phyloP scores from a whole-genome alignment of 352 stramenopile genomes.

The Salisapilia sapeloensis region DNA sequence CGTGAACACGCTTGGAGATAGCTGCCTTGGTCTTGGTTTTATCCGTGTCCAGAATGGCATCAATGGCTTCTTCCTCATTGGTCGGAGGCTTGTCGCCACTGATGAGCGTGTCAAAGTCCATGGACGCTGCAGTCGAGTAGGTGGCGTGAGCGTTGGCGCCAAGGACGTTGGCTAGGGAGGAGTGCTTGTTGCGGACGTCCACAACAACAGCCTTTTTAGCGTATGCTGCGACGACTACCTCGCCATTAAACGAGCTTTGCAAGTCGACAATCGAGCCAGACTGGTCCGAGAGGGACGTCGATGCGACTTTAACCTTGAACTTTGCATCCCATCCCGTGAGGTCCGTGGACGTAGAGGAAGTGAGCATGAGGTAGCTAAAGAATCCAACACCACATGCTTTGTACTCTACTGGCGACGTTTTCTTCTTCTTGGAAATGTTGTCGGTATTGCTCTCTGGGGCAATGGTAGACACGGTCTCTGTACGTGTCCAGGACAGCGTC shows the following conservation, averaged over 20 bases:
- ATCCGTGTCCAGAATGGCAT: constrained; percentile 12
- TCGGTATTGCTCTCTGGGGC: constrained; percentile 35
- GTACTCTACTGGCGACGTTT: constrained; percentile 8
- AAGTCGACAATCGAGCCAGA: constrained; percentile 29
- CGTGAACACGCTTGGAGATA: constrained; percentile 14
- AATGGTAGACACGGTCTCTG: constrained; percentile 13
- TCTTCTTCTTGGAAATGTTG: constrained; percentile 19
- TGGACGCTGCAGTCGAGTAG: constrained; percentile 4
- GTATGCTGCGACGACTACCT: constrained; percentile 39
- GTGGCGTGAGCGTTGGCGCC: constrained; percentile 11
- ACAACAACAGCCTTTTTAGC: constrained; percentile 47
- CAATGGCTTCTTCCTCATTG: constrained; percentile 14
- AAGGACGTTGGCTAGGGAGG: constrained; percentile 49
- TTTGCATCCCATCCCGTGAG: constrained; percentile 54
- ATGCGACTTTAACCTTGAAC: constrained; percentile 48
- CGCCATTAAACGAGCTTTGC: constrained; percentile 26
- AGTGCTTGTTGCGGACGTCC: constrained; percentile 52
- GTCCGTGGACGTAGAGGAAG: constrained; percentile 12
- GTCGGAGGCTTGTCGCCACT: constrained; percentile 22
- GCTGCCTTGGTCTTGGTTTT: constrained; percentile 32
- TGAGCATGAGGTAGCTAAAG: constrained; percentile 39
- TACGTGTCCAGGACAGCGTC: too few relatives aligned
- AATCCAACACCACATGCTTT: constrained; percentile 19
- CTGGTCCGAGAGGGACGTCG: constrained; percentile 6
- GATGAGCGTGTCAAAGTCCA: constrained; percentile 21